Evolutionary conservation across 2,329 filamentous ascomycete genomes (phyloP).

Genomic region (Arthrobotrys musiformis): DNA sequence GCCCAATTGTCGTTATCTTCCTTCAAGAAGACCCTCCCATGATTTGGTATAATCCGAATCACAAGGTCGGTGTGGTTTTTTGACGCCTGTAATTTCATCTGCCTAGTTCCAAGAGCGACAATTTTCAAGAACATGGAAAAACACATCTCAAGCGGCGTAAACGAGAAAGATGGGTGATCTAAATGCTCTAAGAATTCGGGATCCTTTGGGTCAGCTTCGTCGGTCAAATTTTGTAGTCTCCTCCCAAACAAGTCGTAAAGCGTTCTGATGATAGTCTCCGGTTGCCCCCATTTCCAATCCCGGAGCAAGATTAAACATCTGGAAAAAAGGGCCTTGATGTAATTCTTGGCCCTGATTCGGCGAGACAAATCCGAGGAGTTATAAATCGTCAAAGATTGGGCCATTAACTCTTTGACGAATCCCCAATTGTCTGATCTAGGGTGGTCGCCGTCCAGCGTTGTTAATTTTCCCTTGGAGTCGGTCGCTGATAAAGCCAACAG

Average conservation of each 20-base stretch:
- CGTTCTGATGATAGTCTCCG: slow-evolving; percentile 67
- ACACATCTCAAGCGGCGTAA: slow-evolving; percentile 70
- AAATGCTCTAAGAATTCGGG: slow-evolving; percentile 72
- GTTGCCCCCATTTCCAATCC: slow-evolving; percentile 74
- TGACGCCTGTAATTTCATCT: slow-evolving; percentile 65
- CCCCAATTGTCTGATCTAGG: slow-evolving; percentile 70
- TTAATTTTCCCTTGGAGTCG: slow-evolving; percentile 67
- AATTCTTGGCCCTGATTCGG: slow-evolving; percentile 6
- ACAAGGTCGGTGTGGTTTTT: slow-evolving; percentile 73
- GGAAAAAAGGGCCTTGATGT: slow-evolving; percentile 68
- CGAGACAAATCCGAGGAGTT: slow-evolving; percentile 63
- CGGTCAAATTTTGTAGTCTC: slow-evolving; percentile 72
- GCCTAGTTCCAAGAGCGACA: slow-evolving; percentile 69
- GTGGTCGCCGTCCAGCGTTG: slow-evolving; percentile 57
- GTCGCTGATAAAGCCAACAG: slow-evolving; percentile 73
- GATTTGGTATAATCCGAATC: slow-evolving; percentile 73
- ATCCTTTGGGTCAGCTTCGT: slow-evolving; percentile 73
- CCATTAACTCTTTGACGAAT: slow-evolving; percentile 70
- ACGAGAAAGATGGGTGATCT: slow-evolving; percentile 63
- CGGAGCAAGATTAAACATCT: slow-evolving; percentile 73
- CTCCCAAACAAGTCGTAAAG: slow-evolving; percentile 77
- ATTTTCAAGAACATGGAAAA: slow-evolving; percentile 77
- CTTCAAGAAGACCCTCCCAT: slow-evolving; percentile 73
- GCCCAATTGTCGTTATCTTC: slow-evolving; percentile 71
- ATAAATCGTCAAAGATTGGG: slow-evolving; percentile 71